phyloP scores from a whole-genome alignment of 768 basidiomycete genomes.

The Boletus rubropictus region DNA sequence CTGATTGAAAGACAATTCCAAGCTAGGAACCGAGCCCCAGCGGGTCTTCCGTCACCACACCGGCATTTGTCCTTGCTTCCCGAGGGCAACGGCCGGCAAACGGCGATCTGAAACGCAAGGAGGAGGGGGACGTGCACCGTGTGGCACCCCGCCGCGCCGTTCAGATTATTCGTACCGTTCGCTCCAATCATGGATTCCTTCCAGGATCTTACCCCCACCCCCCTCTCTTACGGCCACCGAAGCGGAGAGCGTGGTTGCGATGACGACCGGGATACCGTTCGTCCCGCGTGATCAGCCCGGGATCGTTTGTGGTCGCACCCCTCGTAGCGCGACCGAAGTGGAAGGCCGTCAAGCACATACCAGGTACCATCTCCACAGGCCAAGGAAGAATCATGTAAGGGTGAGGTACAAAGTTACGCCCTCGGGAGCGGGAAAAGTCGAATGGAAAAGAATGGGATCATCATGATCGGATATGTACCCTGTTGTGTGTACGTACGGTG shows the following conservation, averaged over 20 bases:
- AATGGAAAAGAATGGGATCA: slow-evolving; percentile 9
- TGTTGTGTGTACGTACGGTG: slow-evolving; percentile 7
- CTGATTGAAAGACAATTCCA: no score
- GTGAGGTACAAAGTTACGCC: slow-evolving; percentile 20
- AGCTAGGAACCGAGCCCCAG: background rate
- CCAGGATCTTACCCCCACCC: background rate
- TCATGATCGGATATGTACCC: slow-evolving; percentile 3
- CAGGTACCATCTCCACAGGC: background rate
- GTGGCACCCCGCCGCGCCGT: background rate
- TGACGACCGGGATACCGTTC: slow-evolving; percentile 31
- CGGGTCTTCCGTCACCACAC: background rate
- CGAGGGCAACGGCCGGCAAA: background rate
- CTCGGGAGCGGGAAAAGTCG: background rate
- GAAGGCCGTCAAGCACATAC: slow-evolving; percentile 3
- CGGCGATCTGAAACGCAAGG: slow-evolving; percentile 9
- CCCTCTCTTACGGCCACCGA: slow-evolving; percentile 9
- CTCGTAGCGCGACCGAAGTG: background rate
- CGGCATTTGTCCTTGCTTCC: no score
- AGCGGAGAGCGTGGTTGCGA: slow-evolving; percentile 16
- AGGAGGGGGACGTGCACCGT: background rate
- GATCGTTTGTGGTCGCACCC: slow-evolving; percentile 6
- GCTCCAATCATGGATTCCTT: background rate
- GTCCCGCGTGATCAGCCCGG: slow-evolving; percentile 30
- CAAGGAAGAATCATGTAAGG: slow-evolving; percentile 6
- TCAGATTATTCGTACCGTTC: background rate